These are phyloP conservation scores for Davidsoniella eucalypti DNA, from an alignment of 2,329 filamentous ascomycete species.

Conservation along the genomic window DNA sequence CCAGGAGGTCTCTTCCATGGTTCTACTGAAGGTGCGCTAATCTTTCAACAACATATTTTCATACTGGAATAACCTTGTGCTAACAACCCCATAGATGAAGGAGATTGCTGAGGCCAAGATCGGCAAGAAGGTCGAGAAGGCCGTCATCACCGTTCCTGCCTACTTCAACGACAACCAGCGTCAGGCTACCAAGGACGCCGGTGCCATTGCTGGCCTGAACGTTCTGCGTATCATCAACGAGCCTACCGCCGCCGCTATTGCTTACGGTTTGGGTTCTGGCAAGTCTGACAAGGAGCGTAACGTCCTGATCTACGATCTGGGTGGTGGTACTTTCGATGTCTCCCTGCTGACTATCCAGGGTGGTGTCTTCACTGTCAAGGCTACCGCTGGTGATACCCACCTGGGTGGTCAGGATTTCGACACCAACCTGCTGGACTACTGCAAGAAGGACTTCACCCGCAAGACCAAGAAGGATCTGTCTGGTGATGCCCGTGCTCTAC, in stretches of 20 bases:
- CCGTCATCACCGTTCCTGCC: constrained; percentile 94
- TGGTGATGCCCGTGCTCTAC: constrained; percentile 77
- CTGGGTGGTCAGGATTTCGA: constrained; percentile 94
- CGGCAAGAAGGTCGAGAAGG: constrained; percentile 97
- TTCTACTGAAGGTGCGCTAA: constrained; percentile 72
- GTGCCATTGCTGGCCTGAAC: constrained; percentile 92
- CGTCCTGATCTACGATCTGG: constrained; percentile 98
- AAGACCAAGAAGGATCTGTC: constrained; percentile 69
- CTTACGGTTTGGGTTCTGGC: constrained; percentile 89
- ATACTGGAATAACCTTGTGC: background rate
- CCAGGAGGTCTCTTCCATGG: constrained; percentile 98
- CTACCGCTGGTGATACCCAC: constrained; percentile 93
- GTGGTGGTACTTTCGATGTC: constrained; percentile 99
- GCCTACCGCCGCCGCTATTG: constrained; percentile 93
- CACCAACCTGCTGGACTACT: constrained; percentile 86
- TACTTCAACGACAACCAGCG: constrained; percentile 99
- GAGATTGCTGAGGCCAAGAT: constrained; percentile 97
- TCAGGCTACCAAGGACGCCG: constrained; percentile 97
- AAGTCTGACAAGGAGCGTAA: constrained; percentile 97
- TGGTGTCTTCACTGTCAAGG: constrained; percentile 98
- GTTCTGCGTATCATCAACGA: constrained; percentile 99
- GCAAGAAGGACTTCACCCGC: constrained; percentile 86
- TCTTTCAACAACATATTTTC: background rate
- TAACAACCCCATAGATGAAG: constrained; percentile 58
- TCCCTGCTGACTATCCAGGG: constrained; percentile 97